These are phyloP conservation scores for Talaromyces marneffei DNA, from an alignment of 2,329 filamentous ascomycete genomes.

Conservation along the genomic window DNA sequence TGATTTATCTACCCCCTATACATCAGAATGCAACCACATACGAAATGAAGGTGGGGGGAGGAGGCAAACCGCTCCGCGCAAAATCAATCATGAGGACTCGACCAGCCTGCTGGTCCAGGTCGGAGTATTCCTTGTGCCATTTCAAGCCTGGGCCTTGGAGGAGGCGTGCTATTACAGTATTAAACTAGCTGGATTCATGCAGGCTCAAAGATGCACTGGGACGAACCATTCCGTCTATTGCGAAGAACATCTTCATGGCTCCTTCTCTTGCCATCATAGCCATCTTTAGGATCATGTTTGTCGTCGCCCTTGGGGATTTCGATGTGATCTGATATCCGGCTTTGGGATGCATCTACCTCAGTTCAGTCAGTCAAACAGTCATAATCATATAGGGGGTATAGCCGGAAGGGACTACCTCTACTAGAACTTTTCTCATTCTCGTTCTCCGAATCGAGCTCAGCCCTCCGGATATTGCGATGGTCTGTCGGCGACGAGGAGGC, in stretches of 20 bases:
- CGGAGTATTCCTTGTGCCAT: constrained; percentile 32
- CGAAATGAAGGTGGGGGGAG: no score
- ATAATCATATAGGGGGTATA: not conserved
- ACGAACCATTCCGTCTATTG: constrained; percentile 1
- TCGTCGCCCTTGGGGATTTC: not conserved
- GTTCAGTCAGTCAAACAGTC: not conserved
- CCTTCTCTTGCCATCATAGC: not conserved
- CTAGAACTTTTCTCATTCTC: not conserved
- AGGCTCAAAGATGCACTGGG: not conserved
- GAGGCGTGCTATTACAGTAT: constrained; percentile 2
- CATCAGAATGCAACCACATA: not conserved
- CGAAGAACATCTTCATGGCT: not conserved
- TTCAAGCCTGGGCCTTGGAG: constrained; percentile 24
- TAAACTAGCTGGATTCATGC: not conserved
- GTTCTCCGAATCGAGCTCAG: not conserved
- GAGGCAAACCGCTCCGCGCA: constrained; percentile 29
- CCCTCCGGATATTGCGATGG: not conserved
- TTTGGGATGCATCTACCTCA: constrained; percentile 3
- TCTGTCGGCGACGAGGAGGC: constrained; percentile 13
- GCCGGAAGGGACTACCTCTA: not conserved
- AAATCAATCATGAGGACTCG: constrained; percentile 51
- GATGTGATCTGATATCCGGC: constrained; percentile 11
- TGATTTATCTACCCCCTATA: constrained; percentile 28
- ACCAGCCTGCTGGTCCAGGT: constrained; percentile 27
- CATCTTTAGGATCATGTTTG: not conserved